phyloP scores from a whole-genome alignment of 176 grass and related monocot genomes.

The Raddia guianensis region DNA sequence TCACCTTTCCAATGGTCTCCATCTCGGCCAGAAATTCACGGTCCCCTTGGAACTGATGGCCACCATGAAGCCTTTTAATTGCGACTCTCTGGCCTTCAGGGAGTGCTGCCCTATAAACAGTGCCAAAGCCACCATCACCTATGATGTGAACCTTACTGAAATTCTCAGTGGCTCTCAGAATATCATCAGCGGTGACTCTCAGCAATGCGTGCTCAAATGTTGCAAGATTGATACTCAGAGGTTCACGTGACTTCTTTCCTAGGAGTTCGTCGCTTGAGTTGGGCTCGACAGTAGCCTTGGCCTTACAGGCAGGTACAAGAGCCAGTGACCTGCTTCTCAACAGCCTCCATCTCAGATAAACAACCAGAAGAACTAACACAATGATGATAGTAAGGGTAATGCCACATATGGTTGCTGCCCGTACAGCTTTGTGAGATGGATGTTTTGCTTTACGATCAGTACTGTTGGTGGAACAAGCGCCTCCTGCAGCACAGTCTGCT shows the following conservation, averaged over 20 bases:
- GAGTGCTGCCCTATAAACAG: conserved; percentile 81
- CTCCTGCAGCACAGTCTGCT: conserved; percentile 59
- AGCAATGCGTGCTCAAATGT: conserved; percentile 85
- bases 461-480: conserved; percentile 42
- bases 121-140: conserved; percentile 94
- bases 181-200: conserved; percentile 81
- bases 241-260: conserved; percentile 78
- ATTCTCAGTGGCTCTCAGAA: conserved; percentile 89
- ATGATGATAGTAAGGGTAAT: conserved; percentile 42
- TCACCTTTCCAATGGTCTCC: conserved; percentile 99
- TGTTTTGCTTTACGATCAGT: conserved; percentile 37
- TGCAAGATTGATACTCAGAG: conserved; percentile 92
- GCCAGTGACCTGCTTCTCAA: conserved; percentile 47
- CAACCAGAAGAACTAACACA: conserved; percentile 46
- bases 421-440: conserved; percentile 46
- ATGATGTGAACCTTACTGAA: conserved; percentile 92
- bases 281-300: conserved; percentile 65
- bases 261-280: conserved; percentile 85
- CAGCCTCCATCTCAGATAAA: conserved; percentile 57
- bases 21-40: conserved; percentile 93
- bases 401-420: conserved; percentile 46
- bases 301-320: conserved; percentile 51
- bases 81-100: conserved; percentile 72
- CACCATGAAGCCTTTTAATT: conserved; percentile 89
- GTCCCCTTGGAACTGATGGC: conserved; percentile 78